Conservation (phyloP, 163 green algal genomes). For the Trebouxia gelatinosa region DNA sequence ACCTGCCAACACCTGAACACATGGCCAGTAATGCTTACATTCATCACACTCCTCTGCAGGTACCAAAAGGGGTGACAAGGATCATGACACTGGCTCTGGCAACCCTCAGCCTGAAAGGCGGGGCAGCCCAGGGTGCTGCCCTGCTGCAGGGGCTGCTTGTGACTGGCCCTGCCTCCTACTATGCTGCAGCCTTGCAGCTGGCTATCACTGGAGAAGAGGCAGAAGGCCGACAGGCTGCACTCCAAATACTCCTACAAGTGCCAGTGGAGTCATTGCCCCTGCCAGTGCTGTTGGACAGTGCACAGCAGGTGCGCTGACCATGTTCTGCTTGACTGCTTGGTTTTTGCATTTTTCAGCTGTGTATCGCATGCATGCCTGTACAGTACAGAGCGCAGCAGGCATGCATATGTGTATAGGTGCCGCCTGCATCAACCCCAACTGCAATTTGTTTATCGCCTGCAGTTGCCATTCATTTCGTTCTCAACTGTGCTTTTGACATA, state of each 20-base stretch:
- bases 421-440: too few relatives aligned
- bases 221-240: conserved; percentile 1
- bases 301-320: neutral
- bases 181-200: conserved; percentile 38
- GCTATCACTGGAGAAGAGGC: conserved; percentile 23
- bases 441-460: too few relatives aligned
- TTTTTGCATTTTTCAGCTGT: too few relatives aligned
- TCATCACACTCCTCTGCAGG: conserved; percentile 24
- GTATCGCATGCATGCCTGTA: too few relatives aligned
- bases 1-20: too few relatives aligned
- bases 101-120: conserved; percentile 27
- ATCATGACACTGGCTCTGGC: conserved; percentile 32
- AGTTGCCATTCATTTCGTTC: too few relatives aligned
- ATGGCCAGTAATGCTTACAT: too few relatives aligned
- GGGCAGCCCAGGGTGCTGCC: conserved; percentile 3
- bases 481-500: too few relatives aligned
- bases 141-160: conserved; percentile 44
- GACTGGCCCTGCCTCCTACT: conserved; percentile 32
- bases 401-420: too few relatives aligned
- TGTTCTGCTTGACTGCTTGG: too few relatives aligned
- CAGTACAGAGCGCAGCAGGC: too few relatives aligned
- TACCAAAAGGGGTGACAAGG: neutral
- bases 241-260: conserved; percentile 38
- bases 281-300: conserved; percentile 32
- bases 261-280: conserved; percentile 32